Evolutionary conservation across 2,329 filamentous ascomycete species (phyloP).

Genomic region (Chrysosphaeria jannelii): DNA sequence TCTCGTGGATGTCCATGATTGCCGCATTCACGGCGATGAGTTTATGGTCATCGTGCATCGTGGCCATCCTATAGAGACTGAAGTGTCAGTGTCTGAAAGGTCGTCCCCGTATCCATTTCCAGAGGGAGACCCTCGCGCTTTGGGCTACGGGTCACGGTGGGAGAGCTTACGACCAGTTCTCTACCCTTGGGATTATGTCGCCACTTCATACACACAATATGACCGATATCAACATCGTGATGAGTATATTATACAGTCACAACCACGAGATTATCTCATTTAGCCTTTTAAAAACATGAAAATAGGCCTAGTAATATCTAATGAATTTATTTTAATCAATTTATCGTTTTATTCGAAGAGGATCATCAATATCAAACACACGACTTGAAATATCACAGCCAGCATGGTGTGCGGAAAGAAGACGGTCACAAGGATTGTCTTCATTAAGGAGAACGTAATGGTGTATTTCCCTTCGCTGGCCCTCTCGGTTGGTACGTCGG

Average conservation of each 20-base stretch:
- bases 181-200: constrained; percentile 4
- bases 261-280: too few relatives aligned
- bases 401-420: constrained; percentile 2
- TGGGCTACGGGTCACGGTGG: constrained; percentile 5
- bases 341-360: too few relatives aligned
- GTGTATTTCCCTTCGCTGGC: constrained; percentile 2
- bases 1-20: constrained; percentile 4
- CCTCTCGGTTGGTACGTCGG: constrained; percentile 2
- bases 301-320: too few relatives aligned
- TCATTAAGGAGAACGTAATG: constrained; percentile 3
- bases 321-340: too few relatives aligned
- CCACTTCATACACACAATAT: constrained; percentile 2
- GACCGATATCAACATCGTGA: constrained; percentile 5
- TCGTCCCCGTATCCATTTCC: constrained; percentile 2
- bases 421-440: constrained; percentile 2
- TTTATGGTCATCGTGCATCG: constrained; percentile 5
- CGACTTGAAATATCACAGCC: not conserved
- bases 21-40: constrained; percentile 3
- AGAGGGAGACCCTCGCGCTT: constrained; percentile 4
- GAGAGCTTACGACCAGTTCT: constrained; percentile 4
- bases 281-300: too few relatives aligned
- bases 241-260: constrained; percentile 4
- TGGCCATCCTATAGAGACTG: too few relatives aligned
- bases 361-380: not conserved
- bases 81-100: not conserved